Percentiles rank a stretch among this genome's conserved stretches.
phyloP scores from a whole-genome alignment of 1,284 basidiomycete species.

The Leccinum angustisporum region DNA sequence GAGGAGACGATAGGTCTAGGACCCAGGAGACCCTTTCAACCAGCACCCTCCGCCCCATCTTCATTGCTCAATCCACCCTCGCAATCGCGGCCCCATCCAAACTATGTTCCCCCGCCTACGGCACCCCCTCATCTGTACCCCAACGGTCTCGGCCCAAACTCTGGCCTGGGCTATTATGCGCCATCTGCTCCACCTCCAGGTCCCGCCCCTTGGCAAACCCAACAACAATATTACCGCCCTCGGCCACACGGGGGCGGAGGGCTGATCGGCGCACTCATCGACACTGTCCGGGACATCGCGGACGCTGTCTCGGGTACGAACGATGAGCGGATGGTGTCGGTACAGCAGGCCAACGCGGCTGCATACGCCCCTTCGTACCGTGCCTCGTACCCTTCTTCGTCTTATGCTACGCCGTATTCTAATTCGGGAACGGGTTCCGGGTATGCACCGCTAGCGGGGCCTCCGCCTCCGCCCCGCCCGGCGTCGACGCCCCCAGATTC shows the following conservation, averaged over 20 bases:
- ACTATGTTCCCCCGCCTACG: neutral
- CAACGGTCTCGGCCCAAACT: neutral
- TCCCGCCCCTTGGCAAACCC: constrained; percentile 20
- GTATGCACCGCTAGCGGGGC: constrained; percentile 30
- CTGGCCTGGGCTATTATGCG: neutral
- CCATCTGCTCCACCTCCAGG: neutral
- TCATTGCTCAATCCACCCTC: neutral
- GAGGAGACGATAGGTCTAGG: constrained; percentile 63
- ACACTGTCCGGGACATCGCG: constrained; percentile 31
- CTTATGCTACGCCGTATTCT: neutral
- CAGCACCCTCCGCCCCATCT: constrained; percentile 27
- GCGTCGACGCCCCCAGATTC: constrained; percentile 22
- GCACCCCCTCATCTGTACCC: neutral
- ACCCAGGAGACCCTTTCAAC: constrained; percentile 62
- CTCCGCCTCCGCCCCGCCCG: constrained; percentile 11
- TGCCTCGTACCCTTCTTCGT: neutral
- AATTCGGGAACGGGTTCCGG: neutral
- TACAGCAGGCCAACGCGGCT: constrained; percentile 14
- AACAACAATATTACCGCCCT: constrained; percentile 16
- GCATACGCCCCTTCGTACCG: constrained; percentile 24
- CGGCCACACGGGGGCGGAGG: constrained; percentile 22
- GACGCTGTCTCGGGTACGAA: constrained; percentile 27
- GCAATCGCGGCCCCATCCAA: neutral
- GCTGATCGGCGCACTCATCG: constrained; percentile 28
- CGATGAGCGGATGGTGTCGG: constrained; percentile 17